A percentile compares a stretch with the other conserved stretches of the same genome.
phyloP scores from a whole-genome alignment of 2,329 filamentous ascomycete genomes.

The Aspergillus japonicus region DNA sequence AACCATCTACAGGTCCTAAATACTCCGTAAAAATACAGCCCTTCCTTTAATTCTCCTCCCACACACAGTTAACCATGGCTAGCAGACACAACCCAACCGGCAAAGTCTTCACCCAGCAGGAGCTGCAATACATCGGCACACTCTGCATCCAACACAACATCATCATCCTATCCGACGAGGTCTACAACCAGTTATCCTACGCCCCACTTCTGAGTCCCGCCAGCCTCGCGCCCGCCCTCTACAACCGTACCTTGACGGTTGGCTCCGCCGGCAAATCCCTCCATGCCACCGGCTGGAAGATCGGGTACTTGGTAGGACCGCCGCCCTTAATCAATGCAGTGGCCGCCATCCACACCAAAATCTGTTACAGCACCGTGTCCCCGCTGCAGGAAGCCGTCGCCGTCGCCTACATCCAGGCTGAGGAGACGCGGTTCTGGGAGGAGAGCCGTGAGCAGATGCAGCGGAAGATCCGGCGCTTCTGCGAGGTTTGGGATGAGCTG shows the following conservation, averaged over 20 bases:
- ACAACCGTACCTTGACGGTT: not conserved
- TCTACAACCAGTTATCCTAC: not conserved
- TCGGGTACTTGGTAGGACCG: not conserved
- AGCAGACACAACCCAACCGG: not conserved
- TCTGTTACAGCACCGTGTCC: not conserved
- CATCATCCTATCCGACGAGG: not conserved
- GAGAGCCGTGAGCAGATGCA: too few species aligned
- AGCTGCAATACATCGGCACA: not conserved
- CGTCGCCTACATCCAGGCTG: not conserved
- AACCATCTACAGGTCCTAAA: slow-evolving; percentile 44
- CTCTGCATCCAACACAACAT: not conserved
- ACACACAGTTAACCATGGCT: not conserved
- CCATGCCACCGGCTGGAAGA: not conserved
- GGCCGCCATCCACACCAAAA: too few species aligned
- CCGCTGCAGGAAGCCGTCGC: not conserved
- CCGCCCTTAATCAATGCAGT: not conserved
- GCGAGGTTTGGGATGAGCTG: too few species aligned
- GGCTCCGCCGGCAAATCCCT: not conserved
- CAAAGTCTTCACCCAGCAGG: not conserved
- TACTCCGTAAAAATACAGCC: slow-evolving; percentile 42
- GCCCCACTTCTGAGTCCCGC: not conserved
- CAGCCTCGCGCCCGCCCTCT: not conserved
- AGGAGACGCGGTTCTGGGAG: not conserved
- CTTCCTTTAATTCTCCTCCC: too few species aligned
- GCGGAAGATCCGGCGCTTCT: too few species aligned